A percentile compares a stretch with the other conserved stretches of the same genome.
Evolutionary conservation across 148 eudicot genomes (phyloP).

Genomic region (Fagopyrum homotropicum): DNA sequence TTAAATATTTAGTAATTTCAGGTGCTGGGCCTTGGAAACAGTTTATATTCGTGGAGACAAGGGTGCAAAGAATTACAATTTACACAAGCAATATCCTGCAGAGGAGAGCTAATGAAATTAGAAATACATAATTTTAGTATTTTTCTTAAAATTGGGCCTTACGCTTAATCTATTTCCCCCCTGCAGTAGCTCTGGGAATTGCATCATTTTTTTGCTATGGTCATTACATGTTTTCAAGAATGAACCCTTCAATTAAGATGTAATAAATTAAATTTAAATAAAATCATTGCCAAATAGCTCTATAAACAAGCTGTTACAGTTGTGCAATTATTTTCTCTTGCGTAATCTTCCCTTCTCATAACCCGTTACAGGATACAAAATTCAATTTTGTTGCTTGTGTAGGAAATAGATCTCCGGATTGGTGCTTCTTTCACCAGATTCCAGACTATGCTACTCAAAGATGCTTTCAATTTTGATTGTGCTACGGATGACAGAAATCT

Average conservation of each 20-base stretch:
- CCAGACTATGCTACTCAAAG: slow-evolving; percentile 92
- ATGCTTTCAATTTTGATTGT: slow-evolving; percentile 70
- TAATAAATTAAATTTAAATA: background rate
- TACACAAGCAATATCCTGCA: background rate
- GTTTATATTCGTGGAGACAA: background rate
- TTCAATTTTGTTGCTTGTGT: slow-evolving; percentile 22
- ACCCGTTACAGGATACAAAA: slow-evolving; percentile 13
- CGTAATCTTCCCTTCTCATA: background rate
- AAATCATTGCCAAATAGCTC: background rate
- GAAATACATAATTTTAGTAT: background rate
- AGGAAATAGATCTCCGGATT: slow-evolving; percentile 97
- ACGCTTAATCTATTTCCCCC: background rate
- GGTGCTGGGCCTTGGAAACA: background rate
- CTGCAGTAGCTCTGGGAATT: background rate
- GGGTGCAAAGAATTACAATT: background rate
- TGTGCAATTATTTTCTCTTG: background rate
- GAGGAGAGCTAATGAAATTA: background rate
- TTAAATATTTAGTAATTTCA: background rate
- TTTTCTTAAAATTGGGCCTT: background rate
- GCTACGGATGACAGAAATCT: slow-evolving; percentile 57
- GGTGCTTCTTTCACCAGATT: slow-evolving; percentile 99
- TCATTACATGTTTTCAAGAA: background rate
- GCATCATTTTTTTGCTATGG: background rate
- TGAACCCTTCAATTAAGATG: background rate
- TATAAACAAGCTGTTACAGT: background rate